These are phyloP conservation scores for Pachysolen tannophilus DNA, from an alignment of 805 yeast species.

Conservation along the genomic window DNA sequence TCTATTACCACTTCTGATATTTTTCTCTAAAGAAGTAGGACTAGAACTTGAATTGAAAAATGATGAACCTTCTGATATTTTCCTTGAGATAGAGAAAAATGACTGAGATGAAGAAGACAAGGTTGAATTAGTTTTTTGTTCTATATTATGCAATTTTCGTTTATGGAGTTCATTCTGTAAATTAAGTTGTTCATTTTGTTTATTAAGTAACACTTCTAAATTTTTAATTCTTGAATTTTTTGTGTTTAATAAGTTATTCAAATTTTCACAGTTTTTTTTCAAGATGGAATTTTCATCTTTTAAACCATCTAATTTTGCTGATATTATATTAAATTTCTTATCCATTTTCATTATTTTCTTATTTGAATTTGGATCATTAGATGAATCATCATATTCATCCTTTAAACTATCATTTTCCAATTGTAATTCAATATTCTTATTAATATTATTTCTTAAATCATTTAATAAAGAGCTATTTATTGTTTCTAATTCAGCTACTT, in stretches of 20 bases:
- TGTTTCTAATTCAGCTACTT: conserved; percentile 10
- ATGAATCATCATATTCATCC: too few species aligned
- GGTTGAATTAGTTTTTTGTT: too few species aligned
- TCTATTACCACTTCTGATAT: conserved; percentile 13
- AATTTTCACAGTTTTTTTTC: conserved; percentile 12
- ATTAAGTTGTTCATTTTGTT: conserved; percentile 3
- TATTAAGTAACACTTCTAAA: conserved; percentile 13
- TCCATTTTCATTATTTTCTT: background rate
- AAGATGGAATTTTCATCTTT: conserved; percentile 14
- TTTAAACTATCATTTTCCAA: conserved; percentile 31
- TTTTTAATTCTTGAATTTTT: conserved; percentile 6
- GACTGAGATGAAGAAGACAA: too few species aligned
- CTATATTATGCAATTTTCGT: too few species aligned
- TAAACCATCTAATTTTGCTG: background rate
- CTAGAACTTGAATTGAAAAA: background rate
- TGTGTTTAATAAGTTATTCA: conserved; percentile 8
- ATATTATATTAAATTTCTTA: background rate
- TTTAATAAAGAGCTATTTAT: conserved; percentile 10
- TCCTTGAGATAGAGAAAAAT: too few species aligned
- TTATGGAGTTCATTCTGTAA: background rate
- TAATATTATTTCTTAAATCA: conserved; percentile 20
- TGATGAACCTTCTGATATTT: too few species aligned
- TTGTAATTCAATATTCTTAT: conserved; percentile 30
- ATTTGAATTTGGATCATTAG: conserved; percentile 17
- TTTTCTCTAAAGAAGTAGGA: conserved; percentile 2